phyloP scores from a whole-genome alignment of 169 alveolate species.

The Plasmodium knowlesi region DNA sequence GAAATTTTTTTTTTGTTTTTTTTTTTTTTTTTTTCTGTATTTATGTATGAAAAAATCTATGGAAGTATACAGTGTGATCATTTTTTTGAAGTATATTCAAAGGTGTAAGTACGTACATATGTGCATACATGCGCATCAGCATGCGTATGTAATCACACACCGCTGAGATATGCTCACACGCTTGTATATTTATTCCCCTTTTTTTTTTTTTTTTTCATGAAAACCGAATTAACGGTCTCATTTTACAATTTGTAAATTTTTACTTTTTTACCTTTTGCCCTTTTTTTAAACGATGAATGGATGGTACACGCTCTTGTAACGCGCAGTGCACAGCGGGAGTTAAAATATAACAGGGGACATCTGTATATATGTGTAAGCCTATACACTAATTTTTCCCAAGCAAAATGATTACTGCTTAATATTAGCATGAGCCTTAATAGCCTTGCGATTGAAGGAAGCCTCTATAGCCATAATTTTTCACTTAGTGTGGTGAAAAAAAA shows the following conservation, averaged over 20 bases:
- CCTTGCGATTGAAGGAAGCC: background rate
- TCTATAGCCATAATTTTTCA: background rate
- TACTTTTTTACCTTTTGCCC: background rate
- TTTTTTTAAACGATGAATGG: background rate
- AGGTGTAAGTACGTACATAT: background rate
- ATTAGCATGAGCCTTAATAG: background rate
- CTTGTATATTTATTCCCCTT: background rate
- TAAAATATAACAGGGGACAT: background rate
- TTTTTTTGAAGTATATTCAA: conserved; percentile 10
- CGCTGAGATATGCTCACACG: background rate
- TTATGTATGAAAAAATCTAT: conserved; percentile 2
- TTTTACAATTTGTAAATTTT: conserved; percentile 11
- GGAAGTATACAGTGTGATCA: background rate
- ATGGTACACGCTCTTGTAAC: background rate
- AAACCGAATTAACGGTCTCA: background rate
- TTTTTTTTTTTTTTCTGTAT: conserved; percentile 8
- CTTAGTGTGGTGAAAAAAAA: background rate
- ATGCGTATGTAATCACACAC: background rate
- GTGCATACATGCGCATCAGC: background rate
- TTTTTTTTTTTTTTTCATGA: background rate
- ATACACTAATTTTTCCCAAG: background rate
- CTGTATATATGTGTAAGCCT: background rate
- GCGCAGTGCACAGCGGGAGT: background rate
- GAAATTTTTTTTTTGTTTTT: conserved; percentile 30
- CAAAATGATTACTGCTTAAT: background rate